Conservation (phyloP, 805 yeast genomes). For the Kodamaea hsintzibuensis region DNA sequence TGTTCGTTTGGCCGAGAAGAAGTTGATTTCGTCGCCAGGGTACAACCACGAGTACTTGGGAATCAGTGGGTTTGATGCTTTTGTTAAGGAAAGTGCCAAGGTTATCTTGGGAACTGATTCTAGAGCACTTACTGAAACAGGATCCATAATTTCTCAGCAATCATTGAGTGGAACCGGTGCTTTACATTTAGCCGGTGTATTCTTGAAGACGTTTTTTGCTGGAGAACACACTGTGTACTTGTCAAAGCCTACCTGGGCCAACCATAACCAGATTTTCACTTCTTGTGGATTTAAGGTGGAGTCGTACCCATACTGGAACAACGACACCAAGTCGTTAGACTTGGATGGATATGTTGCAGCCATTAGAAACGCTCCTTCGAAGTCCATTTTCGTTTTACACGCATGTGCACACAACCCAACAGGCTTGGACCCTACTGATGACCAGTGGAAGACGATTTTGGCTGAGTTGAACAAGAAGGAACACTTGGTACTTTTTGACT, state of each 20-base stretch:
- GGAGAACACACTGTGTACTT: conserved; percentile 57
- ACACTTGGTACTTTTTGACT: conserved; percentile 85
- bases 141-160: conserved; percentile 64
- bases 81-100: conserved; percentile 69
- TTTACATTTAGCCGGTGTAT: conserved; percentile 80
- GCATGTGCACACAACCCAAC: conserved; percentile 99
- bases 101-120: conserved; percentile 69
- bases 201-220: conserved; percentile 54
- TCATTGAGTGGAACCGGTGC: conserved; percentile 90
- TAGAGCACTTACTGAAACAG: conserved; percentile 44
- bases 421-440: conserved; percentile 87
- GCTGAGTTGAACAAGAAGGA: conserved; percentile 56
- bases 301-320: conserved; percentile 86
- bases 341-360: conserved; percentile 64
- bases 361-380: conserved; percentile 66
- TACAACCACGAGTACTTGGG: conserved; percentile 87
- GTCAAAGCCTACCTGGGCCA: conserved; percentile 97
- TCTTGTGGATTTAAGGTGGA: conserved; percentile 66
- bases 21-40: conserved; percentile 55
- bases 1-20: conserved; percentile 65
- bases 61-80: conserved; percentile 73
- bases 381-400: conserved; percentile 81
- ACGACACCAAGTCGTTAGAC: conserved; percentile 66
- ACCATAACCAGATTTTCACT: conserved; percentile 83
- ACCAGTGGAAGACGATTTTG: conserved; percentile 76